These are phyloP conservation scores for Heritiera littoralis DNA, from an alignment of 345 rosid species.

Conservation along the genomic window DNA sequence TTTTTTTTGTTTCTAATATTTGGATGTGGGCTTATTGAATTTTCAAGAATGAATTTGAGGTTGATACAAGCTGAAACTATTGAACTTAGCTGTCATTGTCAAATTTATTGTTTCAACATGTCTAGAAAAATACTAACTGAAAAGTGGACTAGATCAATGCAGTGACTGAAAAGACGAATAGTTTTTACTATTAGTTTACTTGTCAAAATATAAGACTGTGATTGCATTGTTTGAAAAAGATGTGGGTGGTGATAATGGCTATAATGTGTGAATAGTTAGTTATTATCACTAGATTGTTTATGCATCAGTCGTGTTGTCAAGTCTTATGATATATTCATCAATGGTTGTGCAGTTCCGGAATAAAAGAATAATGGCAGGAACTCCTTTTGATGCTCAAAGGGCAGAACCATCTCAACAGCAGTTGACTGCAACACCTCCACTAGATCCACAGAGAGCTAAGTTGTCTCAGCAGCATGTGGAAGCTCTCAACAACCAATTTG, in stretches of 20 bases:
- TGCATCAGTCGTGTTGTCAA: not conserved
- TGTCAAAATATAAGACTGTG: not conserved
- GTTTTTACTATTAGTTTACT: not conserved
- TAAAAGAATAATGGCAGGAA: slow-evolving; percentile 67
- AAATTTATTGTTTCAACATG: not conserved
- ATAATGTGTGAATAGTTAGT: not conserved
- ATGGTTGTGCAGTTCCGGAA: slow-evolving; percentile 56
- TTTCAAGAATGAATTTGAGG: not conserved
- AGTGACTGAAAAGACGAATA: not conserved
- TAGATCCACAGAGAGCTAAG: slow-evolving; percentile 67
- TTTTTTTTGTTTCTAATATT: not conserved
- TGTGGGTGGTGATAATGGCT: not conserved
- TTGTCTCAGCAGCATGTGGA: slow-evolving; percentile 79
- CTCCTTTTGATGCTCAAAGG: slow-evolving; percentile 52
- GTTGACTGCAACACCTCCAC: slow-evolving; percentile 26
- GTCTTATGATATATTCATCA: slow-evolving; percentile 23
- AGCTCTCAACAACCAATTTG: slow-evolving; percentile 91
- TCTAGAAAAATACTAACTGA: no score
- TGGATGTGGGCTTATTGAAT: not conserved
- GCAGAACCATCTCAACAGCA: slow-evolving; percentile 53
- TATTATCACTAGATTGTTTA: not conserved
- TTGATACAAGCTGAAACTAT: not conserved
- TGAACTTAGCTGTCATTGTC: not conserved
- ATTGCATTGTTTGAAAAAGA: not conserved
- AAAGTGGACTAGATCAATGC: not conserved